Conservation (phyloP, 2,329 filamentous ascomycete genomes). For the Venturia carpophila region DNA sequence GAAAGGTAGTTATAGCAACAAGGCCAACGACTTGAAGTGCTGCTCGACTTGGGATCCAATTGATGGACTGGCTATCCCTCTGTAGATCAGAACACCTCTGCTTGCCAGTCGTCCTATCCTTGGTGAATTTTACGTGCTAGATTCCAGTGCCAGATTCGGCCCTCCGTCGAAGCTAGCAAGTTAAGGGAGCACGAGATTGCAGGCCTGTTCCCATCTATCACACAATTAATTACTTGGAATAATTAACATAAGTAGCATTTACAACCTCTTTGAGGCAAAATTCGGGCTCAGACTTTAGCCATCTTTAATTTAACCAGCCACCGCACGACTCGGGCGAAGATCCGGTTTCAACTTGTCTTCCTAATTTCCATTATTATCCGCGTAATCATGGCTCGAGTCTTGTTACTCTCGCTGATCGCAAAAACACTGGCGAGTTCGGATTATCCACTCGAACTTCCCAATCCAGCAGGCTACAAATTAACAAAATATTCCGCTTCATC, state of each 20-base stretch:
- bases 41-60: neutral
- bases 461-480: slow-evolving; percentile 31
- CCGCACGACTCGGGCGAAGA: neutral
- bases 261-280: neutral
- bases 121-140: neutral
- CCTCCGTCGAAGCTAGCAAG: neutral
- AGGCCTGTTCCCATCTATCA: neutral
- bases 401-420: neutral
- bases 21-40: neutral
- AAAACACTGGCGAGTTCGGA: neutral
- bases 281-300: neutral
- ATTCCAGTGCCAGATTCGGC: neutral
- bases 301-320: neutral
- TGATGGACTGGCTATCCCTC: neutral
- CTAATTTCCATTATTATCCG: neutral
- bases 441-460: slow-evolving; percentile 21
- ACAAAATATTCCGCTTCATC: slow-evolving; percentile 38
- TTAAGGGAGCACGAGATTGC: neutral
- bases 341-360: neutral
- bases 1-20: neutral
- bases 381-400: neutral
- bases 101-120: neutral
- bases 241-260: neutral
- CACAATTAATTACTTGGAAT: neutral
- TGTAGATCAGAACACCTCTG: neutral